Base-by-base conservation (phyloP, 495 filamentous ascomycete species). In the Darksidea phi region DNA sequence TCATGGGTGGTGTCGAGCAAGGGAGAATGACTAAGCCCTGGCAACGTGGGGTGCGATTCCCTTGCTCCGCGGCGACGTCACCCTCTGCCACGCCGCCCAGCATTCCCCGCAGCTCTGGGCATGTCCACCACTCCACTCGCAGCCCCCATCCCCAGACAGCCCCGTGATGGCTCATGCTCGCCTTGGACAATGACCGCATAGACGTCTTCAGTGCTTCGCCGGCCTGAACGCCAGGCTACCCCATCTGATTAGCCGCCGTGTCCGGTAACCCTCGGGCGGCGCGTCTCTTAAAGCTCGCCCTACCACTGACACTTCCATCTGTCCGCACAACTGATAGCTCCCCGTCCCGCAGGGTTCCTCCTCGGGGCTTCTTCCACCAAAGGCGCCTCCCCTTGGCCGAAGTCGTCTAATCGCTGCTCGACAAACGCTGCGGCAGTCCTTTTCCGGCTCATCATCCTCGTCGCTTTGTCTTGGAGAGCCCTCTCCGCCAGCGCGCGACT, bases 261-360 rank as follows among this genome's bases (percentile, higher is more conserved):
- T 48, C 57, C 43, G 49, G 28, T 57, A 21, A 32, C 60, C 38
- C 54, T 55, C 46, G 21, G 12, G 17, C 47, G 57, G 56, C 20
- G 28, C 34, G 42, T 46, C 24, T 55, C 59, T 62, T 47, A 41
- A 63, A 66, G 28, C 57, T 64, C 58, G 51, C 66, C 61, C 61
- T 64, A 52, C 63, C 24, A 62, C 48, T 55, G 53, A 48, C 37
- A 59, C 28, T 66, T 69, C 66, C 66, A 58, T 58, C 66, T 58
- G 66, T 66, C 66, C 66, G 66, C 50, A 48, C 54, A 67, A 60
- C 66, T 68, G 62, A 62, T 43, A 56, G 36, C 61, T 54, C 36
- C 49, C 53, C 42, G 37, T 54, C 25, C 51, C 26, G 24, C 65
- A 64, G 60, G 66, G 57, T 57, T 61, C 61, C 48, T 26, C 65